Percentiles rank a stretch among this genome's conserved stretches.
Conservation (phyloP, 495 filamentous ascomycete genomes). For the Penicillium cosmopolitanum region DNA sequence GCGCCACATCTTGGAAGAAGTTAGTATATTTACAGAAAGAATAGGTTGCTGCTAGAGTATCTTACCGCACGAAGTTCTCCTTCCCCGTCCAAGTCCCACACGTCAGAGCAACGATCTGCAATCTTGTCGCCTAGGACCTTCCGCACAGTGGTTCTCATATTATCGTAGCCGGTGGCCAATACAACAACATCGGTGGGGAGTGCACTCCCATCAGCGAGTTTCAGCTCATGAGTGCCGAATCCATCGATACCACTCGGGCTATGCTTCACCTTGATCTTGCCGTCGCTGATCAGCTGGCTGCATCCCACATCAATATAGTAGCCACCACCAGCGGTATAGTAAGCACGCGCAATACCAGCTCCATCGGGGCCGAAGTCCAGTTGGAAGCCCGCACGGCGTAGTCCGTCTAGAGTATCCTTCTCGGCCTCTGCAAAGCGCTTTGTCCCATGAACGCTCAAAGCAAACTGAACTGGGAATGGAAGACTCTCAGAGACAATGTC, state of each 20-base stretch:
- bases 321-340: conserved; percentile 71
- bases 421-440: conserved; percentile 54
- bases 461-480: conserved; percentile 63
- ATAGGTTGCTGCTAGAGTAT: neutral
- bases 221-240: conserved; percentile 57
- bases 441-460: conserved; percentile 55
- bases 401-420: conserved; percentile 57
- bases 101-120: conserved; percentile 65
- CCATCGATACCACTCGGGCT: conserved; percentile 60
- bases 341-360: conserved; percentile 68
- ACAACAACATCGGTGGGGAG: conserved; percentile 78
- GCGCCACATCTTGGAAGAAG: conserved; percentile 61
- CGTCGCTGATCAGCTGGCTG: conserved; percentile 72
- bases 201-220: conserved; percentile 64
- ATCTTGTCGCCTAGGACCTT: conserved; percentile 71
- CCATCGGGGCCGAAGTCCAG: conserved; percentile 67
- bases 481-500: conserved; percentile 61
- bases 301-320: conserved; percentile 81
- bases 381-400: conserved; percentile 68
- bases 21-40: conserved; percentile 15
- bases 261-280: conserved; percentile 75
- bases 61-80: conserved; percentile 64
- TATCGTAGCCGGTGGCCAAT: conserved; percentile 80
- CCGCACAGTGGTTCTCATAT: conserved; percentile 68
- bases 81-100: conserved; percentile 82